Percentiles rank a stretch among this genome's conserved stretches.
phyloP scores from a whole-genome alignment of 1,284 basidiomycete genomes.

The Sanghuangporus weigelae region DNA sequence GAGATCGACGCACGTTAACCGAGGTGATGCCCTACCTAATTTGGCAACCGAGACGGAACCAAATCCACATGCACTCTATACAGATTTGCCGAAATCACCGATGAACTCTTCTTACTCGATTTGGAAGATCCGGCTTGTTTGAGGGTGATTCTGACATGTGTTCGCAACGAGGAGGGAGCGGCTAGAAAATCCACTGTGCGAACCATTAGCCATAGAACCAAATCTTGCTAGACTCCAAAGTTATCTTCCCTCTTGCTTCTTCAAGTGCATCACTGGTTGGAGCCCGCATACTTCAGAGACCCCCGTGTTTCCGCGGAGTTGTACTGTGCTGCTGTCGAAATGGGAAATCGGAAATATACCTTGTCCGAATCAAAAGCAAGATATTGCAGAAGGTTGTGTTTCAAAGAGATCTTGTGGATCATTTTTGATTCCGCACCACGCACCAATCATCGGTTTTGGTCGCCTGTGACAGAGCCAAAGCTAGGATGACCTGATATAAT shows the following conservation, averaged over 20 bases:
- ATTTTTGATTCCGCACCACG: too few relatives aligned
- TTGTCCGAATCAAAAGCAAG: not conserved
- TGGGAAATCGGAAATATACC: not conserved
- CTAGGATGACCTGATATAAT: too few relatives aligned
- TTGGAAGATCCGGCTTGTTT: not conserved
- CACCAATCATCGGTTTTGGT: too few relatives aligned
- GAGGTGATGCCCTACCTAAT: not conserved
- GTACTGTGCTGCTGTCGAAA: not conserved
- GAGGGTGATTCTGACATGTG: not conserved
- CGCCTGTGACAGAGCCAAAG: too few relatives aligned
- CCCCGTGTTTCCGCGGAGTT: not conserved
- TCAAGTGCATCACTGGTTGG: not conserved
- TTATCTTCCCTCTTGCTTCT: not conserved
- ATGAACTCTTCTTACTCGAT: not conserved
- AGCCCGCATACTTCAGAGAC: not conserved
- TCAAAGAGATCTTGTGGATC: not conserved
- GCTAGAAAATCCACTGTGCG: not conserved
- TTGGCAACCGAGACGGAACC: not conserved
- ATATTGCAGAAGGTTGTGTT: not conserved
- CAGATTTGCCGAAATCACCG: not conserved
- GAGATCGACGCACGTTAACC: not conserved
- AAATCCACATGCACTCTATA: not conserved
- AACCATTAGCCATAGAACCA: not conserved
- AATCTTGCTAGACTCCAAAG: not conserved
- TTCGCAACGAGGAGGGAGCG: not conserved